Base-by-base conservation (phyloP, 2,329 filamentous ascomycete genomes). In the Graphilbum fragrans region DNA sequence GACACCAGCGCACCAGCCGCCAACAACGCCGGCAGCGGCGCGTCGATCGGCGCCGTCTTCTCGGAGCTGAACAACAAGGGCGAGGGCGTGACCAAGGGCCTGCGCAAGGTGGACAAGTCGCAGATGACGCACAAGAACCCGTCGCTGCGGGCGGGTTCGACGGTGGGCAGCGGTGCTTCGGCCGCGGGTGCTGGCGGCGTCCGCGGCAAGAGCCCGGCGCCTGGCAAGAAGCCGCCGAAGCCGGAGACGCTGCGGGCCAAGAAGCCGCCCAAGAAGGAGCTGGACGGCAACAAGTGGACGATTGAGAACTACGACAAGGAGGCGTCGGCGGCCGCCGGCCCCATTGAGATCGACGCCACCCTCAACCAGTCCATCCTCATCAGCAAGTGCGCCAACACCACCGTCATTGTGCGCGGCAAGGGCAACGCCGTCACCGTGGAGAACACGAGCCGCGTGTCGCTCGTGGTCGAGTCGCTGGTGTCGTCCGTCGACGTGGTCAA, bases 91-190 rank as follows among this genome's bases (percentile, higher is more conserved):
- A 98, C 92, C 4, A 79, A 85, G 50, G 80, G 84, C 25, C 71
- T 98, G 29, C 82, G 84, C 50, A 98, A 95, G 68, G 92, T 98
- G 38, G 90, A 95, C 64, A 82, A 81, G 57, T 92, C 84, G 41
- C 73, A 96, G 61, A 95, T 95, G 90, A 98, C 92, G 45, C 92
- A 98, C 65, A 96, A 96, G 69, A 98, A 98, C 63, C 92, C 92
- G 14, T 77, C 80, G 42, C 69, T 98, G 44, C 80, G 92, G 47
- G 74, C 84, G 20, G 69, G 69, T 46, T 82, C 84, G 12, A 72
- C 76, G 2, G 85, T 90, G 3, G 70, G 83, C 22, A 74, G 71
- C 19, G 70, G 69, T 45, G 69, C 45, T 66, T 67, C 33, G 25
- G 17, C 36, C 10, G 33, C 31, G 20, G 33, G 12, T 1, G 21